Percentiles rank a stretch among this genome's conserved stretches.
phyloP scores from a whole-genome alignment of 2,329 filamentous ascomycete genomes.

The Fusarium stilboides region DNA sequence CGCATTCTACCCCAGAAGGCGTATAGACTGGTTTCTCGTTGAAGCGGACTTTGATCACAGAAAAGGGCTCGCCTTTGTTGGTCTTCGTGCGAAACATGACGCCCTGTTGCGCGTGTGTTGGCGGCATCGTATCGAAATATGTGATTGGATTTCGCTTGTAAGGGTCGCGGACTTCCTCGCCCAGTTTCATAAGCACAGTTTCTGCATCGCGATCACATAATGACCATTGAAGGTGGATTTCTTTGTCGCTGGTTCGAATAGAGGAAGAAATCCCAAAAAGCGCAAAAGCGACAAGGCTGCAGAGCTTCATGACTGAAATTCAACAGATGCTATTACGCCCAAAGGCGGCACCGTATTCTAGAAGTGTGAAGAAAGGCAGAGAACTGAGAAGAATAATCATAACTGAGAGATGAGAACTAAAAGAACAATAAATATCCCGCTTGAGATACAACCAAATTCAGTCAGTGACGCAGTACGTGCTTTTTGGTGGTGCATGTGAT shows the following conservation, averaged over 20 bases:
- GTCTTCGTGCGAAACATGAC: slow-evolving; percentile 45
- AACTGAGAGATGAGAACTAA: background rate
- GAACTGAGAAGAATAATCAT: background rate
- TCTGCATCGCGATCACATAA: slow-evolving; percentile 36
- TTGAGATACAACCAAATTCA: background rate
- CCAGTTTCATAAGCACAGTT: slow-evolving; percentile 36
- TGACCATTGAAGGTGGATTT: slow-evolving; percentile 45
- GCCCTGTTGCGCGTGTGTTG: slow-evolving; percentile 37
- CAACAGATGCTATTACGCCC: background rate
- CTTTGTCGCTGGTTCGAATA: background rate
- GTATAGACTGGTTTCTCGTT: slow-evolving; percentile 11
- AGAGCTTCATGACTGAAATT: slow-evolving; percentile 22
- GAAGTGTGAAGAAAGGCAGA: background rate
- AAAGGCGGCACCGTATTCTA: background rate
- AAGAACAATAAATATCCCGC: background rate
- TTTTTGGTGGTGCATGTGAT: slow-evolving; percentile 9
- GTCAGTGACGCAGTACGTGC: slow-evolving; percentile 7
- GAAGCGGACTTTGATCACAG: slow-evolving; percentile 42
- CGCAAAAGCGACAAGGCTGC: background rate
- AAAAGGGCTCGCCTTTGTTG: slow-evolving; percentile 35
- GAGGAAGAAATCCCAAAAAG: slow-evolving; percentile 5
- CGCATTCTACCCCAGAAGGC: slow-evolving; percentile 28
- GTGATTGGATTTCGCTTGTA: slow-evolving; percentile 43
- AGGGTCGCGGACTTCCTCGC: slow-evolving; percentile 26
- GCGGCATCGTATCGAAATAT: slow-evolving; percentile 43